Evolutionary conservation across 495 filamentous ascomycete species (phyloP), one percentile per base, ranked within the genome.

Genomic region (Penicillium paxilli): DNA sequence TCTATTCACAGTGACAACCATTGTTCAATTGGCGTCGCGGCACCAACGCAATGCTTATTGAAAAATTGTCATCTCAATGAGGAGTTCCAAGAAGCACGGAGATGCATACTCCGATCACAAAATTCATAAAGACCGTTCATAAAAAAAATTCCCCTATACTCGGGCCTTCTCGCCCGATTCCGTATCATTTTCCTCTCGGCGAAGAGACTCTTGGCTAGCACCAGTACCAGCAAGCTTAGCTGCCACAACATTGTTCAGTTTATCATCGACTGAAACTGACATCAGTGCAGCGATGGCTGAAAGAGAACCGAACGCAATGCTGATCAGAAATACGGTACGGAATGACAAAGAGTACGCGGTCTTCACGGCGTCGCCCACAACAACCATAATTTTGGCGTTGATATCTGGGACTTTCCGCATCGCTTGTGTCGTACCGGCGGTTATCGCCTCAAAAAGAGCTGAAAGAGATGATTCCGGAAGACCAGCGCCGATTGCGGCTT

Each of bases 241-340:
- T 10, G 64, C 64, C n/a, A 67, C 56, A 12, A 32, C 51, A 21
- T 54, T 51, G 33, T 58, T 53, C 11, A 67, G 55, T 44, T 60
- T 47, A 16, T 59, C 55, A 49, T 66, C 65, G 8, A 66, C 52
- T 32, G 67, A 59, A 12, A 60, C 59, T 9, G 65, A 61, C 26
- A 77, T 70, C 14, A 69, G 57, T 8, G 74, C 68, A 11, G 71
- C 70, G 37, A 79, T 47, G 19, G 82, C 68, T 6, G 75, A 63
- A 26, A 78, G 52, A 11, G 60, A 68, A 17, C 72, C 71, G 51
- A 82, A 82, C 0, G 74, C 69, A 47, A 81, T 70, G 44, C 68
- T 77, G 2, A 72, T 70, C 17, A 75, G 70, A 44, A 76, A 82
- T 4, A 82, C 75, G 11, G 71, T 73, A 44, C 64, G 59, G 59